Evolutionary conservation across 2,329 filamentous ascomycete genomes (phyloP).

Genomic region (Phialemoniopsis sp.): DNA sequence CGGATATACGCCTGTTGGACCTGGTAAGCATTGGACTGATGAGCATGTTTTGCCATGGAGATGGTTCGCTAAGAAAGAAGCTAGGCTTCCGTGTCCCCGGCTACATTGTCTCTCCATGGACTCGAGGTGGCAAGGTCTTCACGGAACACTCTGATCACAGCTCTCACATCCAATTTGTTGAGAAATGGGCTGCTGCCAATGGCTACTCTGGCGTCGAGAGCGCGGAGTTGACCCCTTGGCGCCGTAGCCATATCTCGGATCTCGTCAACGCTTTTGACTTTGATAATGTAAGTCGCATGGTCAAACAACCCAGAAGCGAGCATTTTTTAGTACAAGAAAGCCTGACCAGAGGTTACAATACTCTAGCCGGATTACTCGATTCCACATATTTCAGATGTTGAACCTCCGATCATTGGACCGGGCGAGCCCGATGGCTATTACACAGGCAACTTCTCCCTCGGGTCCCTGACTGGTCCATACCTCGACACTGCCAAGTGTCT

Average conservation of each 20-base stretch:
- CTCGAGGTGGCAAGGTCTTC: constrained; percentile 40
- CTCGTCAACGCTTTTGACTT: constrained; percentile 22
- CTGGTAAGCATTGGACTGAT: not conserved
- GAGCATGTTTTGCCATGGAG: not conserved
- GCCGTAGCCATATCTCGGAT: constrained; percentile 20
- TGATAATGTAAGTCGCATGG: constrained; percentile 25
- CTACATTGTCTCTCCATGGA: constrained; percentile 46
- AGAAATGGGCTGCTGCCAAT: constrained; percentile 42
- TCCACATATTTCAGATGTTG: constrained; percentile 25
- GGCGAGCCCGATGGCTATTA: not conserved
- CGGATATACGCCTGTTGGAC: constrained; percentile 11
- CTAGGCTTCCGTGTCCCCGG: constrained; percentile 36
- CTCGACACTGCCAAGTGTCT: constrained; percentile 1
- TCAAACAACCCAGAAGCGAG: no score
- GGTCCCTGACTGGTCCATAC: constrained; percentile 2
- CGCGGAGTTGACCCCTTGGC: constrained; percentile 21
- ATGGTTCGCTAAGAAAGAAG: no score
- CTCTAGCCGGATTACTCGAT: constrained; percentile 37
- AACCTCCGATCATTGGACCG: not conserved
- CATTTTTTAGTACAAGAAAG: no score
- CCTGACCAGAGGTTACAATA: constrained; percentile 37
- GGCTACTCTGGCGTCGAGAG: constrained; percentile 32
- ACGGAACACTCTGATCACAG: constrained; percentile 44
- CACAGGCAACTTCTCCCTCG: not conserved
- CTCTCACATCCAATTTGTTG: constrained; percentile 43